These are phyloP conservation scores for Aspergillus neotritici DNA, from an alignment of 2,329 filamentous ascomycete genomes.

Conservation along the genomic window DNA sequence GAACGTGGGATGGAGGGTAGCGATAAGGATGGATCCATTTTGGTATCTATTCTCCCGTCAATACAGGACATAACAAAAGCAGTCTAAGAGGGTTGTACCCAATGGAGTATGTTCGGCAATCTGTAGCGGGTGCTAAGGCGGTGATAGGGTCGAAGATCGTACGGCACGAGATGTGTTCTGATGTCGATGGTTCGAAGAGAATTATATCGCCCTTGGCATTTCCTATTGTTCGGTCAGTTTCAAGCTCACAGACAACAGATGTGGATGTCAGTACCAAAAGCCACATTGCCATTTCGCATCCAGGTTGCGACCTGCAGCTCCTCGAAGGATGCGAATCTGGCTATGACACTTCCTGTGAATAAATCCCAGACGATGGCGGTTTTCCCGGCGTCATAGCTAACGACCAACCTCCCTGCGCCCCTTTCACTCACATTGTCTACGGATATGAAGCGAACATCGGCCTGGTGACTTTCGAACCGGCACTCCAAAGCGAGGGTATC, in stretches of 20 bases:
- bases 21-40: conserved; percentile 89
- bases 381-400: conserved; percentile 86
- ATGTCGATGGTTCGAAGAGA: conserved; percentile 86
- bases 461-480: conserved; percentile 74
- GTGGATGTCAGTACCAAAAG: conserved; percentile 63
- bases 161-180: conserved; percentile 82
- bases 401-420: conserved; percentile 76
- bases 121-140: conserved; percentile 79
- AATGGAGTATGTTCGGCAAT: conserved; percentile 93
- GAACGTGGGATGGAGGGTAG: conserved; percentile 82
- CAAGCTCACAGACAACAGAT: conserved; percentile 3
- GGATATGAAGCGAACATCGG: conserved; percentile 75
- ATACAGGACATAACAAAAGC: not conserved
- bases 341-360: conserved; percentile 81
- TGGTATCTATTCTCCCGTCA: conserved; percentile 61
- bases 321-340: conserved; percentile 89
- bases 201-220: conserved; percentile 91
- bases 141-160: conserved; percentile 95
- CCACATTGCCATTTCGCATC: conserved; percentile 96
- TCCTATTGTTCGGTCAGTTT: conserved; percentile 49
- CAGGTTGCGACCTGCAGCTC: conserved; percentile 77
- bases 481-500: conserved; percentile 86
- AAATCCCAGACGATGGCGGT: conserved; percentile 97
- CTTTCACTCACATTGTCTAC: conserved; percentile 88
- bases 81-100: conserved; percentile 56